phyloP scores from a whole-genome alignment of 2,329 filamentous ascomycete species.

The Coniella lustricola region DNA sequence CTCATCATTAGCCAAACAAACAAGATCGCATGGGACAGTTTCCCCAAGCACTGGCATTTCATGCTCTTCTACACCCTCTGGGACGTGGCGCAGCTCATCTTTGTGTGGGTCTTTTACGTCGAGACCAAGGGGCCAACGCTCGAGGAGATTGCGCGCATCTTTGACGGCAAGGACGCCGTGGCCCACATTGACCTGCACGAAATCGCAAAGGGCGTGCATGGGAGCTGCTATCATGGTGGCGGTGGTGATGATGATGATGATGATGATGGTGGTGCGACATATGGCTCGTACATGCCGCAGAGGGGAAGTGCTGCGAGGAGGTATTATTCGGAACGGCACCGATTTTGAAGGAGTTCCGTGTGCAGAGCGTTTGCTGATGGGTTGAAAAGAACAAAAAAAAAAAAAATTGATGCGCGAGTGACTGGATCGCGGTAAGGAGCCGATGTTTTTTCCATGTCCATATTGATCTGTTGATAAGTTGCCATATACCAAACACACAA shows the following conservation, averaged over 20 bases:
- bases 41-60: conserved; percentile 56
- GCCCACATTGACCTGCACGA: conserved; percentile 47
- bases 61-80: conserved; percentile 61
- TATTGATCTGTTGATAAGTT: too few relatives aligned
- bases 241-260: conserved; percentile 23
- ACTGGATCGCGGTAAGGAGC: too few relatives aligned
- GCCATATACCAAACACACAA: conserved; percentile 18
- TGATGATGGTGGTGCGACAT: not conserved
- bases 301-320: conserved; percentile 11
- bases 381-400: too few relatives aligned
- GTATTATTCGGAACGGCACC: conserved; percentile 9
- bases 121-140: conserved; percentile 66
- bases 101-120: conserved; percentile 60
- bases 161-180: conserved; percentile 57
- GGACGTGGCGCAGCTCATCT: conserved; percentile 52
- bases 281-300: conserved; percentile 8
- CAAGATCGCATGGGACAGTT: conserved; percentile 53
- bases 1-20: conserved; percentile 50
- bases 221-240: conserved; percentile 27
- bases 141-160: conserved; percentile 63
- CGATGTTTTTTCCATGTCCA: too few relatives aligned
- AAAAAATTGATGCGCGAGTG: too few relatives aligned
- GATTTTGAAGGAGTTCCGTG: not conserved
- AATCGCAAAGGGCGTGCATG: conserved; percentile 46
- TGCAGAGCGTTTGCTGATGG: too few relatives aligned